Conservation (phyloP, 441 rosid species). For the Melastoma candidum region DNA sequence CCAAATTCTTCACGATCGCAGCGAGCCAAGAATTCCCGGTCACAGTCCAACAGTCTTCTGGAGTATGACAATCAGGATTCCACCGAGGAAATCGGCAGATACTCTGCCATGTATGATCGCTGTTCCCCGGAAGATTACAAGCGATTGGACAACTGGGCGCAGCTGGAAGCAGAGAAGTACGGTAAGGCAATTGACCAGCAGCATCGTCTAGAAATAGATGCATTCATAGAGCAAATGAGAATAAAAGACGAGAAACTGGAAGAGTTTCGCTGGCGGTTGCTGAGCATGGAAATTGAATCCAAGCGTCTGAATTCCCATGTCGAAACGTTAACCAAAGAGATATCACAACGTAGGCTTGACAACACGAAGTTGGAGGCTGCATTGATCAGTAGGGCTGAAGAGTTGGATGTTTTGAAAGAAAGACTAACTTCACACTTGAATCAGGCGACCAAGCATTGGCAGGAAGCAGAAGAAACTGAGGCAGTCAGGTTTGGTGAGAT, state of each 20-base stretch:
- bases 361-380: conserved; percentile 46
- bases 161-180: conserved; percentile 53
- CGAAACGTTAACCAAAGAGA: conserved; percentile 46
- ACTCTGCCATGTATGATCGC: conserved; percentile 28
- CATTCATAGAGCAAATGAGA: conserved; percentile 62
- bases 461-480: too few relatives aligned
- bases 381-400: conserved; percentile 36
- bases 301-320: conserved; percentile 48
- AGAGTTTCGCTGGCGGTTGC: conserved; percentile 49
- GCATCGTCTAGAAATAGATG: conserved; percentile 56
- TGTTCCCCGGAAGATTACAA: conserved; percentile 26
- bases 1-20: conserved; percentile 25
- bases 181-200: conserved; percentile 46
- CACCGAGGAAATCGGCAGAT: conserved; percentile 25
- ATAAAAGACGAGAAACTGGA: conserved; percentile 76
- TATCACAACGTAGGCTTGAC: conserved; percentile 40
- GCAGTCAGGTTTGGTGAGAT: too few relatives aligned
- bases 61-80: conserved; percentile 32
- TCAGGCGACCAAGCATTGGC: conserved; percentile 27
- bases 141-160: conserved; percentile 48
- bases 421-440: conserved; percentile 25
- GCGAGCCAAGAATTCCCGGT: conserved; percentile 24
- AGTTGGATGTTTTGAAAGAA: conserved; percentile 31
- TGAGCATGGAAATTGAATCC: conserved; percentile 74
- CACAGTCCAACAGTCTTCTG: conserved; percentile 22